Evolutionary conservation across 2,329 filamentous ascomycete genomes (phyloP), one percentile per base, ranked within the genome.

Genomic region (Colletotrichum somersetense): DNA sequence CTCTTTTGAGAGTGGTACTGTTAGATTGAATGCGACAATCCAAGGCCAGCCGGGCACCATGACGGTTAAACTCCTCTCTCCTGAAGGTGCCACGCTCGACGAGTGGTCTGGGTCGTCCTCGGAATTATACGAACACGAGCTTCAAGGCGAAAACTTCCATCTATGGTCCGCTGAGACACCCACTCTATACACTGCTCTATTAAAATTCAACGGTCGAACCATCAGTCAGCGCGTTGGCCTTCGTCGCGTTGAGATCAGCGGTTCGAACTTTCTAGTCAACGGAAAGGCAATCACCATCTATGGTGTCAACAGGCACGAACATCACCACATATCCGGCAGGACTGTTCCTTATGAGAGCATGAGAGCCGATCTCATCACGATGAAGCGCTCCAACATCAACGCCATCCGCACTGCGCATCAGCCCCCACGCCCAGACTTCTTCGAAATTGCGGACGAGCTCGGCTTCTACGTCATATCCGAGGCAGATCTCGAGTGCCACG

Each of bases 131-230:
- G 88, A 80, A 6, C 79, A 79, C 46, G 76, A 77, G 2, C 75
- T 88, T 58, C 79, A 67, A 0, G 81, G 91, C 3, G 67, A 80
- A 5, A 80, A 86, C 16, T 89, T 90, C 48, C 72, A 84, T 18
- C 90, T 91, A 65, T 93, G 91, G 91, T 91, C 90, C 0, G 91
- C 91, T 0, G 91, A 93, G 78, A 89, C 87, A 0, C 91, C 91
- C 0, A 84, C 88, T 61, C 80, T 93, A 0, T 93, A 93, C 52
- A 85, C 84, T 0, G 73, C 88, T 2, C 77, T 81, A 8, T 76
- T 84, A 6, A 82, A 78, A 11, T 79, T 83, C 44, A 76, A 78
- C 26, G 75, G 76, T 42, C 75, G 81, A 72, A 83, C 80, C 20
- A 78, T 89, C n/a, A 76, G 80, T 1, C 90, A 92, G 33, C 84